Conservation (phyloP, 1,284 basidiomycete species). For the Fomitopsis betulina region DNA sequence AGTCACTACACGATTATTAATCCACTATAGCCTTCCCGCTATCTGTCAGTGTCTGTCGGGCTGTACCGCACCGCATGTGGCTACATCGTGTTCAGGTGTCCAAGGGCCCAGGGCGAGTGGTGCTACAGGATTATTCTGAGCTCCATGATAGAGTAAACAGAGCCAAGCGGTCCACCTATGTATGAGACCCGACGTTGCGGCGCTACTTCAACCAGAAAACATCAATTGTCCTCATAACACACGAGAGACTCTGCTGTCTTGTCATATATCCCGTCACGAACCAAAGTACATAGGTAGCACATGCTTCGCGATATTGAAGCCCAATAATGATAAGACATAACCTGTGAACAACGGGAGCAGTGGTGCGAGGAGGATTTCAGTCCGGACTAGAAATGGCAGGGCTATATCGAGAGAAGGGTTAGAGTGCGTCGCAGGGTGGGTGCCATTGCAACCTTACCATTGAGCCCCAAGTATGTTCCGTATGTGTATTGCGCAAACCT, state of each 20-base stretch:
- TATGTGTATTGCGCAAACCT: conserved; percentile 88
- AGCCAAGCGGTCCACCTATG: no score
- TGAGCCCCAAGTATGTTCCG: conserved; percentile 86
- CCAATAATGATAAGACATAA: conserved; percentile 83
- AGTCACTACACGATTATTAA: no score
- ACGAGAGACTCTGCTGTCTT: no score
- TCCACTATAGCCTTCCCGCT: background rate
- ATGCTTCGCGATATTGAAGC: conserved; percentile 84
- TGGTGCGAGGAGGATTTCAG: conserved; percentile 83
- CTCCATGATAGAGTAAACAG: no score
- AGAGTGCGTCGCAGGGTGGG: background rate
- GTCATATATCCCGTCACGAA: conserved; percentile 29
- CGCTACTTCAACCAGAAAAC: no score
- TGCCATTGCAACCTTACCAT: conserved; percentile 38
- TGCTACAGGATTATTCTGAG: no score
- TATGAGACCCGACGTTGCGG: no score
- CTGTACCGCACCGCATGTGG: background rate
- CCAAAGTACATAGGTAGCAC: conserved; percentile 79
- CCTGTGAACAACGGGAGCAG: conserved; percentile 79
- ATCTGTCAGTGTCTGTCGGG: background rate
- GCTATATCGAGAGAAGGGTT: conserved; percentile 38
- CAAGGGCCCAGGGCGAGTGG: no score
- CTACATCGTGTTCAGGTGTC: no score
- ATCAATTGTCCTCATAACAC: no score
- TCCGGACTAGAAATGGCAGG: conserved; percentile 86